Base-by-base conservation (phyloP, 2,329 filamentous ascomycete species). In the Coccinonectria pachysandricola region DNA sequence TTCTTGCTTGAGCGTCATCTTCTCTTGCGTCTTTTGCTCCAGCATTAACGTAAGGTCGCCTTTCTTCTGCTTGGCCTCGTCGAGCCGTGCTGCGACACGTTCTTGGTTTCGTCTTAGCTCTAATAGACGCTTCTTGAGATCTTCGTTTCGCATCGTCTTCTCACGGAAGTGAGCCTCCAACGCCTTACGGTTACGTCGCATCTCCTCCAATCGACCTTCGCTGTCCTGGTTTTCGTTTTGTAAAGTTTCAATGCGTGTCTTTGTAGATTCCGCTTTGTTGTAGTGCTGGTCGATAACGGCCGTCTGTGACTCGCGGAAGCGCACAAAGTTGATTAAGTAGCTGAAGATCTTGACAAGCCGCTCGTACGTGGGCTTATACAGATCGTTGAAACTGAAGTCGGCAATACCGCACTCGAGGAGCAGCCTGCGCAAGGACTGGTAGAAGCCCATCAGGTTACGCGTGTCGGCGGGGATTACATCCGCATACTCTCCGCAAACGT, bases 301-400 rank as follows among this genome's bases (percentile, higher is more conserved):
- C 1, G 86, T 92, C 56, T 96, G 88, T 36, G 80, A 86, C 60
- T 95, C 87, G 44, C 91, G 81, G 60, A 96, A 98, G 27, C 91
- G 78, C 42, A 96, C 87, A 57, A 98, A 98, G 59, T 98, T 98
- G 64, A 98, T 98, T 38, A 96, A 73, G 57, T 95, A 95, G 39
- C 84, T 93, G 53, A 98, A 91, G 48, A 96, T 92, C 61, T 91
- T 93, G 48, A 88, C 80, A 9, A 96, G 70, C 22, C 91, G 81
- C 31, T 84, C 80, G 50, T 92, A 83, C 2, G 85, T 93, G 10
- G 91, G 91, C 52, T 80, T 81, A 52, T 92, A 88, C 5, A 98
- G 64, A 53, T 98, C 91, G 34, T 78, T 77, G 57, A 96, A 94
- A 18, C 81, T 85, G 47, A 98, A 94, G 56, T 98, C 91, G 35